phyloP scores from a whole-genome alignment of 164 flowering plant genomes.

The Kingdonia uniflora region DNA sequence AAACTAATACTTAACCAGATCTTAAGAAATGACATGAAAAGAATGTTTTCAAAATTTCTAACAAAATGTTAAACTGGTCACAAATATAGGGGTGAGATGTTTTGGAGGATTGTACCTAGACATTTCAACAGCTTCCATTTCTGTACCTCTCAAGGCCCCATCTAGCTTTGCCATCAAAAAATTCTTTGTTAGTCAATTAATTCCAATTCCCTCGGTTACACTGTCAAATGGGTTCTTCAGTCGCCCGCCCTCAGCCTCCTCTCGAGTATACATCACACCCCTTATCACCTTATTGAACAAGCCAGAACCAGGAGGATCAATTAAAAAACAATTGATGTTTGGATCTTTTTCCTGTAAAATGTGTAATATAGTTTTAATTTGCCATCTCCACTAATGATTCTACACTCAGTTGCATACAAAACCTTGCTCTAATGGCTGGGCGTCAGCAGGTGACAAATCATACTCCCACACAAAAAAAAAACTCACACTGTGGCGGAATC shows the following conservation, averaged over 20 bases:
- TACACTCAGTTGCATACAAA: too few relatives aligned
- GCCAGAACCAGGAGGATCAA: slow-evolving; percentile 97
- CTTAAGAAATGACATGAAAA: too few relatives aligned
- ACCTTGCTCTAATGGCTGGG: too few relatives aligned
- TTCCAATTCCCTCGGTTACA: slow-evolving; percentile 94
- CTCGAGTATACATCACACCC: slow-evolving; percentile 90
- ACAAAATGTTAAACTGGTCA: too few relatives aligned
- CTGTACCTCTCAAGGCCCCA: slow-evolving; percentile 88
- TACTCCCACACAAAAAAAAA: too few relatives aligned
- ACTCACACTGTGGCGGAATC: neutral
- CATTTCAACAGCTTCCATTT: slow-evolving; percentile 94
- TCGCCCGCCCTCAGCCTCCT: slow-evolving; percentile 94
- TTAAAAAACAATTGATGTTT: slow-evolving; percentile 61
- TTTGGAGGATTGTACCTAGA: too few relatives aligned
- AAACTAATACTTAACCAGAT: too few relatives aligned
- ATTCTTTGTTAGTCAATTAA: slow-evolving; percentile 78
- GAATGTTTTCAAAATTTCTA: too few relatives aligned
- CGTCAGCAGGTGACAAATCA: too few relatives aligned
- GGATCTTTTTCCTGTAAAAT: slow-evolving; percentile 61
- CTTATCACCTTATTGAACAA: too few relatives aligned
- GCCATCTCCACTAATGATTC: too few relatives aligned
- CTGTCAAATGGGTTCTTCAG: slow-evolving; percentile 96
- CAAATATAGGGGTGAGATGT: too few relatives aligned
- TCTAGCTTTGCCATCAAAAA: slow-evolving; percentile 76
- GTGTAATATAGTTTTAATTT: neutral